Evolutionary conservation across 306 rosid species (phyloP).

Genomic region (Calophaca sinica): DNA sequence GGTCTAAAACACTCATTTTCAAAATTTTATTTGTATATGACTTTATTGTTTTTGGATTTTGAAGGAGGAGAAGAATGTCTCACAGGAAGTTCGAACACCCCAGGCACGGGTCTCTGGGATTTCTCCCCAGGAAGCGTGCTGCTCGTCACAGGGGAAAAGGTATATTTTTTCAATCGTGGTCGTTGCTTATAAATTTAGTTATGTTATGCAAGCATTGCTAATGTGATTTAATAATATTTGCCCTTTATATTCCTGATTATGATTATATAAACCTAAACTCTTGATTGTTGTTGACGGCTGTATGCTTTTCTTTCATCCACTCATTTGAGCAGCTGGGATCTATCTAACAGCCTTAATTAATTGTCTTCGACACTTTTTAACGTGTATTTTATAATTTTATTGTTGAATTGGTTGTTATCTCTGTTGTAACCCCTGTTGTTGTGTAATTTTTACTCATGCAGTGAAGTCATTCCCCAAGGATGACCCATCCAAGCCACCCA

Average conservation of each 20-base stretch:
- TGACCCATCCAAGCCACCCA: constrained; percentile 71
- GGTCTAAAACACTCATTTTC: neutral
- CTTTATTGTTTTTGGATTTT: neutral
- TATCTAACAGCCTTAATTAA: too few relatives aligned
- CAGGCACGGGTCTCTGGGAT: constrained; percentile 88
- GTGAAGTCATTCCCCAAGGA: constrained; percentile 96
- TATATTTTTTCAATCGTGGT: neutral
- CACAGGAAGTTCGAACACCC: constrained; percentile 96
- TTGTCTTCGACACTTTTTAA: too few relatives aligned
- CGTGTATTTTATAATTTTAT: too few relatives aligned
- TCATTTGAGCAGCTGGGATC: too few relatives aligned
- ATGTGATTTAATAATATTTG: too few relatives aligned
- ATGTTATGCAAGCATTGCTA: neutral
- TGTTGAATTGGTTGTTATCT: too few relatives aligned
- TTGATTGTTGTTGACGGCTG: too few relatives aligned
- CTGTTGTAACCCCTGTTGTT: neutral
- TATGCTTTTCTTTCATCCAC: too few relatives aligned
- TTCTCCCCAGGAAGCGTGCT: constrained; percentile 89
- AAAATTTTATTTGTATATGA: neutral
- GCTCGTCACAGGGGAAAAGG: constrained; percentile 89
- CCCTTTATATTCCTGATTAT: too few relatives aligned
- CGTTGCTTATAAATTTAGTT: neutral
- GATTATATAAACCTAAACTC: too few relatives aligned
- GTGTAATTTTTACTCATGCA: constrained; percentile 34
- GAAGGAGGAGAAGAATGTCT: constrained; percentile 66